These are phyloP conservation scores for Lachnellula occidentalis DNA, from an alignment of 2,329 filamentous ascomycete species.

Conservation along the genomic window DNA sequence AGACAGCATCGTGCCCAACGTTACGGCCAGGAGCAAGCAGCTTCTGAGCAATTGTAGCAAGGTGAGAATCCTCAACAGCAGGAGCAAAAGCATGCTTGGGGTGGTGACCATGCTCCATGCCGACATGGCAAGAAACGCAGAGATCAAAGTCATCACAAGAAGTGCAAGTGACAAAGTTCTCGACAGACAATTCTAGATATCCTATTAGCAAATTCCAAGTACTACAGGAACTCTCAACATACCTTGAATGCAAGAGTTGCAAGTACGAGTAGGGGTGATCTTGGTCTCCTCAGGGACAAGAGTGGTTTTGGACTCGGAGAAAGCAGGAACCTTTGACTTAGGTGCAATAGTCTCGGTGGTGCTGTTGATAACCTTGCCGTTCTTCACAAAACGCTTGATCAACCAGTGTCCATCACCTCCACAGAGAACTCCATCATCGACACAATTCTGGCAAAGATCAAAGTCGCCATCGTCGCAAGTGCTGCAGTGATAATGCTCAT, in stretches of 20 bases:
- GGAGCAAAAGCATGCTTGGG: constrained; percentile 76
- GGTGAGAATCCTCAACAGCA: constrained; percentile 55
- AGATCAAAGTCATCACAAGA: constrained; percentile 88
- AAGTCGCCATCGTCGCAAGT: constrained; percentile 92
- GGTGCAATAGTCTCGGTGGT: constrained; percentile 74
- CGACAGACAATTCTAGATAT: constrained; percentile 56
- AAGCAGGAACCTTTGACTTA: constrained; percentile 32
- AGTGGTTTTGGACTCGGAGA: constrained; percentile 22
- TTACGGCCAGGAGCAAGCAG: constrained; percentile 77
- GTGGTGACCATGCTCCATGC: constrained; percentile 80
- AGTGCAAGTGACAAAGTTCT: constrained; percentile 78
- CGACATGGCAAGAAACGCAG: constrained; percentile 74
- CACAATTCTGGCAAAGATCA: constrained; percentile 79
- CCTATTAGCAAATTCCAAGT: constrained; percentile 23
- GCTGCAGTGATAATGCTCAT: constrained; percentile 89
- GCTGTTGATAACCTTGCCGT: constrained; percentile 77
- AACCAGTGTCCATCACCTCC: constrained; percentile 80
- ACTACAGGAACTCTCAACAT: constrained; percentile 21
- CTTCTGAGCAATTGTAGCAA: constrained; percentile 56
- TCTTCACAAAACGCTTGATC: constrained; percentile 79
- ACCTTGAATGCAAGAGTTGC: constrained; percentile 63
- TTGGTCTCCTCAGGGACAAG: constrained; percentile 22
- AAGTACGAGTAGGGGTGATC: constrained; percentile 38
- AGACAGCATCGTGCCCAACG: constrained; percentile 79
- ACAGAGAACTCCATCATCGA: constrained; percentile 72